phyloP scores from a whole-genome alignment of 805 yeast genomes.

The Starmerella ratchasimensis region DNA sequence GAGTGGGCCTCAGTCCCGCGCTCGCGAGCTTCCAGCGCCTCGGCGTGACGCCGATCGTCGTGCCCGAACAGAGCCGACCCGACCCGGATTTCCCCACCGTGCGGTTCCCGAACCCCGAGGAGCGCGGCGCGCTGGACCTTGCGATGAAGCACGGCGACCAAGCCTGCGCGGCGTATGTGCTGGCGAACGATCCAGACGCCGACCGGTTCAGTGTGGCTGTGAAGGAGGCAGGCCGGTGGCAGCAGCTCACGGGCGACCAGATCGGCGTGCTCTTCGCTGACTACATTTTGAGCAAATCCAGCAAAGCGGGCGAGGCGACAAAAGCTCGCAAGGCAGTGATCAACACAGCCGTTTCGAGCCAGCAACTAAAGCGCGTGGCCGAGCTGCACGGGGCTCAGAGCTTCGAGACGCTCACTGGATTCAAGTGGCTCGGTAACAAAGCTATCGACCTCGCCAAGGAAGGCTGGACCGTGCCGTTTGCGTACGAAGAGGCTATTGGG shows the following conservation, averaged over 20 bases:
- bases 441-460: slow-evolving; percentile 55
- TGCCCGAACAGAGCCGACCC: slow-evolving; percentile 53
- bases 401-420: slow-evolving; percentile 83
- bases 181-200: slow-evolving; percentile 96
- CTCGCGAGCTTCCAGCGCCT: slow-evolving; percentile 30
- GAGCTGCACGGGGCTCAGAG: slow-evolving; percentile 43
- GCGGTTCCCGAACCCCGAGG: slow-evolving; percentile 89
- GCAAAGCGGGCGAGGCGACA: neutral
- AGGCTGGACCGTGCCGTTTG: slow-evolving; percentile 71
- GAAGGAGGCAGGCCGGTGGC: slow-evolving; percentile 41
- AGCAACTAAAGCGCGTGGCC: slow-evolving; percentile 61
- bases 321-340: slow-evolving; percentile 37
- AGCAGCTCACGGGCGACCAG: slow-evolving; percentile 81
- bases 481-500: slow-evolving; percentile 92
- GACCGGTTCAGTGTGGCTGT: slow-evolving; percentile 82
- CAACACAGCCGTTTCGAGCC: slow-evolving; percentile 88
- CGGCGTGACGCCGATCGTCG: slow-evolving; percentile 31
- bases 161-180: slow-evolving; percentile 38
- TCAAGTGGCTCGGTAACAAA: slow-evolving; percentile 92
- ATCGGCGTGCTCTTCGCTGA: slow-evolving; percentile 75
- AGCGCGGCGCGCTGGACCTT: slow-evolving; percentile 64
- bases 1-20: slow-evolving; percentile 67
- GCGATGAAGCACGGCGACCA: slow-evolving; percentile 53
- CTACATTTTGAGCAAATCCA: slow-evolving; percentile 30
- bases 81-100: slow-evolving; percentile 84